phyloP scores from a whole-genome alignment of 768 basidiomycete species.

The Tylopilus rubrobrunneus region DNA sequence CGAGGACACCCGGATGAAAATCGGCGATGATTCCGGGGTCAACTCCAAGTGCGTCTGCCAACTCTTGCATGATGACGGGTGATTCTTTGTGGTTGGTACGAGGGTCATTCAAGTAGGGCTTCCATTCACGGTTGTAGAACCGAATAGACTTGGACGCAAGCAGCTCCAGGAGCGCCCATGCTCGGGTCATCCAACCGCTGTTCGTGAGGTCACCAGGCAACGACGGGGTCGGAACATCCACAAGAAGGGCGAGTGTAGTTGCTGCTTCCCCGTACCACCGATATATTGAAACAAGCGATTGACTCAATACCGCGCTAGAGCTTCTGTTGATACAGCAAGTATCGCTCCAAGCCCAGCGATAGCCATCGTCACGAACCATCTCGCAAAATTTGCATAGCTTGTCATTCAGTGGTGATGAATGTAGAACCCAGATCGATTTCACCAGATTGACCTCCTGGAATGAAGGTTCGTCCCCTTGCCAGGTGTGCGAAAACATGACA shows the following conservation, averaged over 20 bases:
- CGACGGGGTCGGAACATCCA: background rate
- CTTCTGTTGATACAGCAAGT: background rate
- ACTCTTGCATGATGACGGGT: background rate
- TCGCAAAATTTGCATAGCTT: background rate
- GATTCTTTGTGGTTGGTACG: background rate
- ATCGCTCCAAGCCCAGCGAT: background rate
- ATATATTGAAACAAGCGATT: background rate
- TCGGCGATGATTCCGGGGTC: background rate
- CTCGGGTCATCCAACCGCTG: background rate
- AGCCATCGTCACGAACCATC: background rate
- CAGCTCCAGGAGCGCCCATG: conserved; percentile 6
- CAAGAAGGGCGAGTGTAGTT: background rate
- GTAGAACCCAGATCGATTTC: background rate
- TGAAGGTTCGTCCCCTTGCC: conserved; percentile 3
- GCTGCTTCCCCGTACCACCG: background rate
- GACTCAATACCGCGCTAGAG: background rate
- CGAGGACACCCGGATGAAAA: background rate
- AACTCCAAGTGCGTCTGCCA: background rate
- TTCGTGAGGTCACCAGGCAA: background rate
- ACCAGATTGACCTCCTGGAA: background rate
- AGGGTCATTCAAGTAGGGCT: background rate
- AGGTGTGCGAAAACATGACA: conserved; percentile 13
- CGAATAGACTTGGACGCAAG: conserved; percentile 4
- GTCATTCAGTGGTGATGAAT: background rate
- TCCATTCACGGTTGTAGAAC: background rate